phyloP scores from a whole-genome alignment of 805 yeast genomes.

The Pichia deserticola region DNA sequence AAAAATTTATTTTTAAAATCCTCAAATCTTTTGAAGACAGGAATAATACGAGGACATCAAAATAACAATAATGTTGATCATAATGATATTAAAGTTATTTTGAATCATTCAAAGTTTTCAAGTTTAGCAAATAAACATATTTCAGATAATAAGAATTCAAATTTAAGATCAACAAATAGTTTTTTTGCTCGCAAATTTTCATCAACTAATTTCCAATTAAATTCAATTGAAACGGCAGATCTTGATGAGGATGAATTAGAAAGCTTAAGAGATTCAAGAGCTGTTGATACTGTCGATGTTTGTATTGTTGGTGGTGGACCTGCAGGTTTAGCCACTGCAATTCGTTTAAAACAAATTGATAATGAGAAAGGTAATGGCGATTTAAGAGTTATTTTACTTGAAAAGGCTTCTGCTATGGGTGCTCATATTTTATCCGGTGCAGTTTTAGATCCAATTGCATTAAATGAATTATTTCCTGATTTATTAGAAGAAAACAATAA shows the following conservation, averaged over 20 bases:
- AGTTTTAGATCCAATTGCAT: constrained; percentile 82
- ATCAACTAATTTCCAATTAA: not conserved
- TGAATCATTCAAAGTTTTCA: not conserved
- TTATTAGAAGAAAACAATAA: constrained; percentile 44
- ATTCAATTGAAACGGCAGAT: constrained; percentile 22
- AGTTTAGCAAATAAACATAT: not conserved
- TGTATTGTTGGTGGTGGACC: constrained; percentile 98
- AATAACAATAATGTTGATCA: too few relatives aligned
- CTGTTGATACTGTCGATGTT: constrained; percentile 82
- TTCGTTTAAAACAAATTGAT: constrained; percentile 79
- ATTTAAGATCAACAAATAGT: not conserved
- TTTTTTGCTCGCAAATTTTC: not conserved
- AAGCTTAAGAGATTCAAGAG: constrained; percentile 56
- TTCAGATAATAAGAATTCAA: too few relatives aligned
- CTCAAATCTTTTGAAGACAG: too few relatives aligned
- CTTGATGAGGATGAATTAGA: constrained; percentile 38
- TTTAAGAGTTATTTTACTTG: constrained; percentile 79
- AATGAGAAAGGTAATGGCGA: constrained; percentile 46
- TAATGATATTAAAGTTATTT: too few relatives aligned
- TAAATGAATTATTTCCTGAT: constrained; percentile 76
- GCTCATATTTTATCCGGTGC: constrained; percentile 92
- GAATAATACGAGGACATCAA: too few relatives aligned
- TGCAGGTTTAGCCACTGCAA: constrained; percentile 93
- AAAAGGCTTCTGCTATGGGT: constrained; percentile 91
- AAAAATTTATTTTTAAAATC: too few relatives aligned